A percentile compares a stretch with the other conserved stretches of the same genome.
These are phyloP conservation scores for Trichosporon asahii DNA, from an alignment of 1,284 basidiomycete species.

Conservation along the genomic window DNA sequence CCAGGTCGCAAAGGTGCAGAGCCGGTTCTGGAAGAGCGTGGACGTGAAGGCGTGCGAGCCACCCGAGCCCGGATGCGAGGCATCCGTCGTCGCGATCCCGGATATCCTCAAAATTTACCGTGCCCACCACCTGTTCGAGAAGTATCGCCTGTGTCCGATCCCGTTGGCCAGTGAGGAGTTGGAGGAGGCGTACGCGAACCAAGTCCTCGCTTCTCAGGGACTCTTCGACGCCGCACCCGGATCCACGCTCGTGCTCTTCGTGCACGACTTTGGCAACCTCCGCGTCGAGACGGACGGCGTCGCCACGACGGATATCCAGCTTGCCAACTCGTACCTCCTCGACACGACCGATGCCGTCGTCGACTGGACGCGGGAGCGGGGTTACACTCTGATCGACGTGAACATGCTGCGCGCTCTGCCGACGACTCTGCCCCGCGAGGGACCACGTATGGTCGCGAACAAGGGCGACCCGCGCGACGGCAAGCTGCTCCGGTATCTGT, in stretches of 20 bases:
- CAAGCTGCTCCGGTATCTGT: constrained; percentile 74
- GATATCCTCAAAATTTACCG: constrained; percentile 78
- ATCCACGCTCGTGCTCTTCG: constrained; percentile 64
- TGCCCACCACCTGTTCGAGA: constrained; percentile 68
- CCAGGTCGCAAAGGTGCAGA: constrained; percentile 79
- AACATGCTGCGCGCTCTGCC: constrained; percentile 74
- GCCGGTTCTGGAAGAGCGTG: constrained; percentile 84
- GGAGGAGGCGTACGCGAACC: constrained; percentile 67
- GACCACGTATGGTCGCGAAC: constrained; percentile 33
- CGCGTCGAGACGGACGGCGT: constrained; percentile 72
- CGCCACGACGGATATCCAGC: constrained; percentile 66
- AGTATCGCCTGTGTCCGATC: constrained; percentile 71
- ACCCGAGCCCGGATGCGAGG: constrained; percentile 48
- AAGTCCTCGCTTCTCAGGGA: constrained; percentile 67
- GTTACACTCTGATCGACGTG: constrained; percentile 77
- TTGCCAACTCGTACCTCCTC: constrained; percentile 77
- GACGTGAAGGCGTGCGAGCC: constrained; percentile 74
- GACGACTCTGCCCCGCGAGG: constrained; percentile 31
- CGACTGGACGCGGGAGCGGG: constrained; percentile 63
- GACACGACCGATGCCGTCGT: constrained; percentile 79
- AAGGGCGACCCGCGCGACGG: constrained; percentile 34
- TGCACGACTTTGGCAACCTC: constrained; percentile 88
- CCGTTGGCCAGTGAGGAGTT: constrained; percentile 67
- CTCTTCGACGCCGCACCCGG: constrained; percentile 58
- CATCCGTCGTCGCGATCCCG: constrained; percentile 52